Conservation (phyloP, 805 yeast species). For the Candida palmyrensis region DNA sequence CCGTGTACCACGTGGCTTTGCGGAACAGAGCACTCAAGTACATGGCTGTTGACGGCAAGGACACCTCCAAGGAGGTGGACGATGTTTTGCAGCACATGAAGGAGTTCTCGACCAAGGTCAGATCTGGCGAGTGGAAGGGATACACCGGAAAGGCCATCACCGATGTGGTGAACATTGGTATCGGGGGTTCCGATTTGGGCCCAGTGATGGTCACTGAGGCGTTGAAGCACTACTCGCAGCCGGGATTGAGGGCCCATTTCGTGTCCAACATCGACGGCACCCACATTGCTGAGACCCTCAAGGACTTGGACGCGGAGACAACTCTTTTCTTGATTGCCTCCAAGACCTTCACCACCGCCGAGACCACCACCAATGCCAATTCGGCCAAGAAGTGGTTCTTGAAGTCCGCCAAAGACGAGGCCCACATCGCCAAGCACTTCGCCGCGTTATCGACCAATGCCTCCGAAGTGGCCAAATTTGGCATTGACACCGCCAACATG, state of each 20-base stretch:
- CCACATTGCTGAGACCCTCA: slow-evolving; percentile 87
- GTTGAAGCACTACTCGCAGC: slow-evolving; percentile 79
- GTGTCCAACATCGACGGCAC: slow-evolving; percentile 99
- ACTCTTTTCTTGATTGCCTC: slow-evolving; percentile 91
- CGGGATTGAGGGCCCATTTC: slow-evolving; percentile 75
- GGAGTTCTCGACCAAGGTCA: slow-evolving; percentile 83
- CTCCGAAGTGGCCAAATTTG: slow-evolving; percentile 85
- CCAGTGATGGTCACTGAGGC: slow-evolving; percentile 99
- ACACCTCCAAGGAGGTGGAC: slow-evolving; percentile 90
- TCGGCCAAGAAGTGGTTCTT: slow-evolving; percentile 95
- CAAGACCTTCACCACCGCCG: slow-evolving; percentile 98
- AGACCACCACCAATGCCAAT: slow-evolving; percentile 93
- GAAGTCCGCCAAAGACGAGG: slow-evolving; percentile 55
- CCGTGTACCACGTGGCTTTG: slow-evolving; percentile 94
- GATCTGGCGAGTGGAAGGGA: slow-evolving; percentile 96
- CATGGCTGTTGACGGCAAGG: slow-evolving; percentile 84
- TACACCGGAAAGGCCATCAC: slow-evolving; percentile 92
- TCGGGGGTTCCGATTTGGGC: slow-evolving; percentile 98
- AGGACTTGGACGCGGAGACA: slow-evolving; percentile 77
- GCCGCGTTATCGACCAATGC: slow-evolving; percentile 96
- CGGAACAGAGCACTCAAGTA: slow-evolving; percentile 85
- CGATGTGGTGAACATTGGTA: slow-evolving; percentile 95
- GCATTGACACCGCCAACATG: slow-evolving; percentile 97
- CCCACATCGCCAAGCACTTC: slow-evolving; percentile 92
- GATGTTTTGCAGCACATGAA: slow-evolving; percentile 92